phyloP scores from a whole-genome alignment of 2,329 filamentous ascomycete genomes.

The Cercospora berteroae region DNA sequence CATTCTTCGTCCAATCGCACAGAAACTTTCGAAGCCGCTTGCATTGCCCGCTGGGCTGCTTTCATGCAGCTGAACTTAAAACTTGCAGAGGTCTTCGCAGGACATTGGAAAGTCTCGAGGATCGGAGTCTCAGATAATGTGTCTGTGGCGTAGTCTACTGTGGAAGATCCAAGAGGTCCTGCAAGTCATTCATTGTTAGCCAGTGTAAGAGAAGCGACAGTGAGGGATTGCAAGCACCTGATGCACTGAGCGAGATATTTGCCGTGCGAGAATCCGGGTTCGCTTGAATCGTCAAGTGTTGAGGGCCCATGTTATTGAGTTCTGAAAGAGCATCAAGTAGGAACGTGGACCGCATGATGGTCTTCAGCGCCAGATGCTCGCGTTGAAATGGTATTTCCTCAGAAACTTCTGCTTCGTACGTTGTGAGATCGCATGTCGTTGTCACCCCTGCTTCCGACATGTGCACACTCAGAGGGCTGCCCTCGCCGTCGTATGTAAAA shows the following conservation, averaged over 20 bases:
- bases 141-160: constrained; percentile 55
- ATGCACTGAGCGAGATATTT: constrained; percentile 67
- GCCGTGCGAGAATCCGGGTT: constrained; percentile 43
- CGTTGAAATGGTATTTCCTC: constrained; percentile 88
- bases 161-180: constrained; percentile 57
- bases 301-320: constrained; percentile 65
- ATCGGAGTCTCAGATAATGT: constrained; percentile 43
- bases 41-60: constrained; percentile 88
- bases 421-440: constrained; percentile 85
- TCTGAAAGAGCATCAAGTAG: constrained; percentile 71
- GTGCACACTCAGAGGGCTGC: constrained; percentile 77
- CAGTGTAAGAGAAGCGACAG: background rate
- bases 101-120: constrained; percentile 71
- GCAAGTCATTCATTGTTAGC: background rate
- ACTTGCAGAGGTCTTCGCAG: constrained; percentile 59
- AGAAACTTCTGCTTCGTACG: constrained; percentile 57
- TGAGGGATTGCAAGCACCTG: constrained; percentile 32
- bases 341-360: constrained; percentile 82
- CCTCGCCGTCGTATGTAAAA: constrained; percentile 71
- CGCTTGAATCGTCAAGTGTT: constrained; percentile 51
- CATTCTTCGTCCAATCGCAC: constrained; percentile 84
- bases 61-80: constrained; percentile 88
- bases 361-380: constrained; percentile 78
- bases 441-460: constrained; percentile 83
- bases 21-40: constrained; percentile 86